phyloP scores from a whole-genome alignment of 768 basidiomycete genomes.

The Tephrocybe sp. region DNA sequence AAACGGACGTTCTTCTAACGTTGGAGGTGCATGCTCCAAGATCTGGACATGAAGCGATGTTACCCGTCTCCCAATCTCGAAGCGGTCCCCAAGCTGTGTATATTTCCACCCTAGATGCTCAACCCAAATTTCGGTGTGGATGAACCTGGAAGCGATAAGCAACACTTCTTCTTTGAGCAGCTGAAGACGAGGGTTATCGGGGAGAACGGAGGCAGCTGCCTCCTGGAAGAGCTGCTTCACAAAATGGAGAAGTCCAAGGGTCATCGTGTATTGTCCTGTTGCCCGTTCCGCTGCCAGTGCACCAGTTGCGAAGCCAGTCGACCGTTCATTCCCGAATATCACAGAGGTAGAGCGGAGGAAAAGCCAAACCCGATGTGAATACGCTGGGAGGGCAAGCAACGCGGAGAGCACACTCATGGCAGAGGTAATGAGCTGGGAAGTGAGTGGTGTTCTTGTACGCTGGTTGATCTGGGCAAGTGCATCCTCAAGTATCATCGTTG shows the following conservation, averaged over 20 bases:
- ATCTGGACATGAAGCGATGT: conserved; percentile 68
- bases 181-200: conserved; percentile 59
- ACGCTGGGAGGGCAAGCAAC: conserved; percentile 69
- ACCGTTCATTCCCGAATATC: conserved; percentile 68
- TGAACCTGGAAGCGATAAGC: conserved; percentile 71
- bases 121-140: conserved; percentile 88
- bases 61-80: conserved; percentile 75
- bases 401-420: conserved; percentile 81
- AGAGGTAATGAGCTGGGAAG: conserved; percentile 70
- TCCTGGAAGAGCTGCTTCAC: conserved; percentile 76
- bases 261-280: conserved; percentile 80
- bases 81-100: conserved; percentile 74
- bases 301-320: conserved; percentile 56
- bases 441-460: conserved; percentile 40
- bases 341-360: conserved; percentile 79
- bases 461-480: conserved; percentile 57
- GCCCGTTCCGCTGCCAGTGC: conserved; percentile 72
- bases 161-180: conserved; percentile 86
- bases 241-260: conserved; percentile 73
- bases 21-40: conserved; percentile 59
- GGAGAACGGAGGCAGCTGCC: conserved; percentile 58
- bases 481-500: conserved; percentile 80
- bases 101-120: conserved; percentile 89
- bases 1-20: conserved; percentile 57
- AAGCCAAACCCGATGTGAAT: conserved; percentile 86